These are phyloP conservation scores for Thamnidium elegans DNA, from an alignment of 192 early-diverging fungal genomes.

Conservation along the genomic window DNA sequence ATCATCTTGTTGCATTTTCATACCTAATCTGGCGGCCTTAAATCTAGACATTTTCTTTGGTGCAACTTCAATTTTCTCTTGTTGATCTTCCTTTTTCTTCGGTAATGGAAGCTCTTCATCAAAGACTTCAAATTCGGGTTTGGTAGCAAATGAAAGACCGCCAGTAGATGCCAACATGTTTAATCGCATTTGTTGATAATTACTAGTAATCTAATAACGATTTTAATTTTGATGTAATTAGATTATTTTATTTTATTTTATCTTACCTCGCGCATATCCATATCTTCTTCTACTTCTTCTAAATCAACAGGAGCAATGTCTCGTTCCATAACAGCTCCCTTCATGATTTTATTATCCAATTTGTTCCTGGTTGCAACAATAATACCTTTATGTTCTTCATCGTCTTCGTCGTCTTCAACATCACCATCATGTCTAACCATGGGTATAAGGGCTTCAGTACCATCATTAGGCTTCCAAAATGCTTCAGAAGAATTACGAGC, in stretches of 20 bases:
- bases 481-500: not conserved
- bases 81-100: slow-evolving; percentile 11
- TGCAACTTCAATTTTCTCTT: slow-evolving; percentile 6
- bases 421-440: not conserved
- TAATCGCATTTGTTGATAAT: slow-evolving; percentile 28
- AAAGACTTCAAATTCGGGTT: slow-evolving; percentile 32
- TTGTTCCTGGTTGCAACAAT: slow-evolving; percentile 22
- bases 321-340: slow-evolving; percentile 44
- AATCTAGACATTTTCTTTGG: slow-evolving; percentile 28
- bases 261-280: slow-evolving; percentile 47
- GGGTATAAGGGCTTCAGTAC: not conserved
- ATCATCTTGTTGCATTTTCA: slow-evolving; percentile 6
- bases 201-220: slow-evolving; percentile 17
- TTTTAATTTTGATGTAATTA: not conserved
- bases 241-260: not conserved
- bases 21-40: slow-evolving; percentile 30
- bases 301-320: slow-evolving; percentile 43
- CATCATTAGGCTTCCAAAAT: slow-evolving; percentile 13
- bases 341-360: slow-evolving; percentile 41
- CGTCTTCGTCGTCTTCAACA: slow-evolving; percentile 1
- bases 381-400: slow-evolving; percentile 9
- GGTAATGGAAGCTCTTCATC: slow-evolving; percentile 36
- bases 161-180: slow-evolving; percentile 33
- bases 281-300: slow-evolving; percentile 48
- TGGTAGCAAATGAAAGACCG: slow-evolving; percentile 25